phyloP scores from a whole-genome alignment of 345 rosid genomes.

The Eutrema yunnanense region DNA sequence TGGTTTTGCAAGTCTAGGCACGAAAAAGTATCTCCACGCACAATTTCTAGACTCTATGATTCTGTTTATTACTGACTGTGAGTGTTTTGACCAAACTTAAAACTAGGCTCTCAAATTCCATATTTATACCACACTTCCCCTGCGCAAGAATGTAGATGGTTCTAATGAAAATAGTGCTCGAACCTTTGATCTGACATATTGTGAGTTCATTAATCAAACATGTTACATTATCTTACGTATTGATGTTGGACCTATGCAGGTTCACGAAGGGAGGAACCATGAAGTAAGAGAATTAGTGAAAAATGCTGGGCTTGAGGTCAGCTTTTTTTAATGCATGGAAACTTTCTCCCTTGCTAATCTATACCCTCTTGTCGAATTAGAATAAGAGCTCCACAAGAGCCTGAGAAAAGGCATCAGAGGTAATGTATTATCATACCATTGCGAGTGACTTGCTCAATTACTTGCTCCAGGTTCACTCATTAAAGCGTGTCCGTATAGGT shows the following conservation, averaged over 20 bases:
- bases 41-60: neutral
- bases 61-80: neutral
- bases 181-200: neutral
- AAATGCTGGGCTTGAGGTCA: conserved; percentile 92
- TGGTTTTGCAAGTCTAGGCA: neutral
- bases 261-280: conserved; percentile 95
- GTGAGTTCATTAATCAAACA: neutral
- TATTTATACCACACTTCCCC: neutral
- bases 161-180: neutral
- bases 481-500: conserved; percentile 26
- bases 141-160: neutral
- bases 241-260: conserved; percentile 40
- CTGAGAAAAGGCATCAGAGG: too few relatives aligned
- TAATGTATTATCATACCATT: too few relatives aligned
- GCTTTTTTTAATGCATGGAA: conserved; percentile 16
- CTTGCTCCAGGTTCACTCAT: too few relatives aligned
- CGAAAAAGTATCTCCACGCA: neutral
- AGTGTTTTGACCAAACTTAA: neutral
- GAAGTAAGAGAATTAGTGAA: conserved; percentile 95
- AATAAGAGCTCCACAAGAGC: too few relatives aligned
- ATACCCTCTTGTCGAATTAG: too few relatives aligned
- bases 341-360: neutral
- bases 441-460: too few relatives aligned
- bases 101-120: neutral
- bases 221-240: neutral